Conservation (phyloP, 2,329 filamentous ascomycete genomes). For the Fusarium mangiferae region DNA sequence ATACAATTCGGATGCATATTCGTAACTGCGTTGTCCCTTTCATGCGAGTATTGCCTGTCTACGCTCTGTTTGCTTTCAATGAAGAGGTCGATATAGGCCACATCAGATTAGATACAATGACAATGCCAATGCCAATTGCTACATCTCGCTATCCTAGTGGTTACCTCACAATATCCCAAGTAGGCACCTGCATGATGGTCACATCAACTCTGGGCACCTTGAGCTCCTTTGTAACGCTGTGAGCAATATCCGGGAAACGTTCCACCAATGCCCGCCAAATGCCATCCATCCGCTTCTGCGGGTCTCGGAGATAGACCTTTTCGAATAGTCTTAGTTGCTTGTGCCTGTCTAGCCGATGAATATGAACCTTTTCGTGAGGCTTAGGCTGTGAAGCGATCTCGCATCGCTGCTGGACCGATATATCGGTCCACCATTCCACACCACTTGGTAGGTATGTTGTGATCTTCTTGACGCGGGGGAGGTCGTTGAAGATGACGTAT, state of each 20-base stretch:
- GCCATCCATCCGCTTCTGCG: neutral
- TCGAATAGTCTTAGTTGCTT: too few species aligned
- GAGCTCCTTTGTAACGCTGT: neutral
- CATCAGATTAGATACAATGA: neutral
- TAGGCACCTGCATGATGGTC: neutral
- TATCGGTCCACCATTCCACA: neutral
- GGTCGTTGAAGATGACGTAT: neutral
- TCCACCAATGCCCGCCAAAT: neutral
- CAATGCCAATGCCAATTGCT: neutral
- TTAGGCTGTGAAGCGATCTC: neutral
- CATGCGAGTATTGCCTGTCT: neutral
- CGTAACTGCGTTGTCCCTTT: too few species aligned
- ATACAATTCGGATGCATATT: neutral
- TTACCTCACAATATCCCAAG: neutral
- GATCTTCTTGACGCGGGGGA: neutral
- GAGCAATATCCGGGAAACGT: neutral
- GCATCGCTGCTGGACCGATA: neutral
- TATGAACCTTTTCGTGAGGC: neutral
- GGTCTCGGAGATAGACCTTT: neutral
- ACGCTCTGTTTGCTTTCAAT: neutral
- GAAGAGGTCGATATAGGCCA: neutral
- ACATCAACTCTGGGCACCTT: neutral
- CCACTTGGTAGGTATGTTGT: neutral
- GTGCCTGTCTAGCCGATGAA: neutral
- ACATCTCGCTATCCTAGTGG: neutral